Conservation (phyloP, 2,329 filamentous ascomycete genomes). For the Fusarium musae region DNA sequence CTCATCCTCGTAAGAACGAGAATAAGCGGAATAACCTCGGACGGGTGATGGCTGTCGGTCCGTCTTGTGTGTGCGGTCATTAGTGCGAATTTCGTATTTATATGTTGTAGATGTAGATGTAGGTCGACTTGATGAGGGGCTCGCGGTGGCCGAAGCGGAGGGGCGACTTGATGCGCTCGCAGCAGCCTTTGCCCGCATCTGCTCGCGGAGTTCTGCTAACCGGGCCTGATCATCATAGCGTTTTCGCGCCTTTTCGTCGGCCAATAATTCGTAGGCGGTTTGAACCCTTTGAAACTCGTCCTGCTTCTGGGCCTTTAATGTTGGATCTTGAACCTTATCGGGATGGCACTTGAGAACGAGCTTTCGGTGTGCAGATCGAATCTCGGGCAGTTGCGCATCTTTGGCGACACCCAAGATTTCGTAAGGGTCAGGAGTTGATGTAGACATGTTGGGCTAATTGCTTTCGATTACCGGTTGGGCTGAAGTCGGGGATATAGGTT, state of each 20-base stretch:
- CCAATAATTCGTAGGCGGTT: conserved; percentile 90
- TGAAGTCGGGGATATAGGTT: conserved; percentile 33
- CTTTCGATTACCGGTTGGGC: conserved; percentile 18
- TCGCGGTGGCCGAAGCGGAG: conserved; percentile 9
- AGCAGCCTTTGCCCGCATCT: conserved; percentile 55
- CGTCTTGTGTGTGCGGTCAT: conserved; percentile 58
- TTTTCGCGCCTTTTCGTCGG: conserved; percentile 75
- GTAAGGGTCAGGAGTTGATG: conserved; percentile 79
- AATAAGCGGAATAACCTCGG: conserved; percentile 48
- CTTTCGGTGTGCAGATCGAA: conserved; percentile 85
- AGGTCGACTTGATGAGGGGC: conserved; percentile 39
- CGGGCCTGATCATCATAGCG: conserved; percentile 83
- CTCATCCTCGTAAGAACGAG: conserved; percentile 60
- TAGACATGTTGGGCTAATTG: conserved; percentile 54
- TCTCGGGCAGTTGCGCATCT: conserved; percentile 75
- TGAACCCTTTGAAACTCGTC: conserved; percentile 94
- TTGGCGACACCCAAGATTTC: conserved; percentile 77
- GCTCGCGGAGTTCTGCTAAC: conserved; percentile 72
- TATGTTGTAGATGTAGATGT: conserved; percentile 50
- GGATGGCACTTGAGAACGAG: conserved; percentile 90
- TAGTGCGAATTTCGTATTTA: conserved; percentile 61
- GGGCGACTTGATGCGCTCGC: conserved; percentile 23
- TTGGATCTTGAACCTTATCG: conserved; percentile 86
- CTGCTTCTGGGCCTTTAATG: conserved; percentile 80
- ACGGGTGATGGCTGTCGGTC: conserved; percentile 46